Conservation (phyloP, 2,329 filamentous ascomycete genomes). For the Sclerotiophoma versabilis region DNA sequence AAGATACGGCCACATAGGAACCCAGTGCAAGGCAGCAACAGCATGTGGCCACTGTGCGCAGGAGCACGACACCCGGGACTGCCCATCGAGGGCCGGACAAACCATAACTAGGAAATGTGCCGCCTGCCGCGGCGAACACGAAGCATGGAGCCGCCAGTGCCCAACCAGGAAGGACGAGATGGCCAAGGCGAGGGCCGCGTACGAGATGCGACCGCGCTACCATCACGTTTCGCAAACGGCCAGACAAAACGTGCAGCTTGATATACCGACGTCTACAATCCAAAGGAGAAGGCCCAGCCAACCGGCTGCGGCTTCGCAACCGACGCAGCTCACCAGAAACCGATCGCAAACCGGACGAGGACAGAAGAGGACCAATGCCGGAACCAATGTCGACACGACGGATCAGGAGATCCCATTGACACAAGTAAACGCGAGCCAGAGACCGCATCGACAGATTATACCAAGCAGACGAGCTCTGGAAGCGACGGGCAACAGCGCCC, state of each 20-base stretch:
- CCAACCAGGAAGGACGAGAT: slow-evolving; percentile 12
- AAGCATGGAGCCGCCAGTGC: slow-evolving; percentile 6
- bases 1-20: slow-evolving; percentile 29
- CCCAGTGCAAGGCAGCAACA: slow-evolving; percentile 28
- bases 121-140: slow-evolving; percentile 13
- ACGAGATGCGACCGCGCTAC: background rate
- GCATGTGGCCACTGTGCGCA: slow-evolving; percentile 23
- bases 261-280: background rate
- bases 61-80: slow-evolving; percentile 17
- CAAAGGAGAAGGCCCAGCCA: background rate
- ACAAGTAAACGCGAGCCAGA: background rate
- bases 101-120: slow-evolving; percentile 21
- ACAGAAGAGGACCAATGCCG: too few species aligned
- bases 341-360: too few species aligned
- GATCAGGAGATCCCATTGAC: background rate
- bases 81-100: slow-evolving; percentile 12
- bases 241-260: background rate
- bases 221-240: background rate
- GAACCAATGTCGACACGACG: background rate
- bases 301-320: background rate
- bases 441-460: background rate
- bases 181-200: slow-evolving; percentile 1
- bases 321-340: background rate
- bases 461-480: background rate
- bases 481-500: background rate